Base-by-base conservation (phyloP, 139 green algal species). In the Asterochloris sp. region DNA sequence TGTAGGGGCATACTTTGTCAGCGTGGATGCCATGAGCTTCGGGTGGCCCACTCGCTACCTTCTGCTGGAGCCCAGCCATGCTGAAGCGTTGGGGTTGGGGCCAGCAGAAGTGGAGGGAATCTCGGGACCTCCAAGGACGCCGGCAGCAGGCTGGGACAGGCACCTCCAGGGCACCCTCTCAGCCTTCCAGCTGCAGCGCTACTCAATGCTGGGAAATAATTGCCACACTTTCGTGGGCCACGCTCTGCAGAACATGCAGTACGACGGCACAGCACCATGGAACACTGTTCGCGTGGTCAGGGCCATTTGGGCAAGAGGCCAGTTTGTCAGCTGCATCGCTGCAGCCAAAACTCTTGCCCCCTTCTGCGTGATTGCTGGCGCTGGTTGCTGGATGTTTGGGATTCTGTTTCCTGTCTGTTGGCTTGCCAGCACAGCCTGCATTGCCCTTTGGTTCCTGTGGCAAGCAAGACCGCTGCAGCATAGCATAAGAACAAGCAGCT, bases 171-270 rank as follows among this genome's bases (percentile, higher is more conserved):
- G 27, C 17, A 66, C 73, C 12, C 61, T 68, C 17, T 61, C 62
- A 14, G 83, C 84, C 8, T 91, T 83, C 61, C 73, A 88, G 74
- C n/a, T 80, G 62, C 64, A 75, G 16, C 81, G 80, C 47, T 92
- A 92, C 86, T 87, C 78, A 24, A 87, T 89, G 66, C 81, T 82
- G 15, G 61, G 27, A 23, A 76, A 86, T 67, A 92, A 92, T 69
- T 92, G 89, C 80, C 89, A 92, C 82, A 74, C 54, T 29, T 91
- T 90, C 84, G 89, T 89, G 47, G 78, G 79, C 24, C 75, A 85
- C 66, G 85, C 88, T 27, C 77, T 92, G 11, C 86, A 88, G 66
- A 24, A 81, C 13, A 62, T 87, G 54, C n/a, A 68, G 2, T 92
- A 89, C 69, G 67, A 76, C 6, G 77, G 68, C 21, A 27, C 47